Base-by-base conservation (phyloP, 2,329 filamentous ascomycete genomes). In the Periconia digitata region DNA sequence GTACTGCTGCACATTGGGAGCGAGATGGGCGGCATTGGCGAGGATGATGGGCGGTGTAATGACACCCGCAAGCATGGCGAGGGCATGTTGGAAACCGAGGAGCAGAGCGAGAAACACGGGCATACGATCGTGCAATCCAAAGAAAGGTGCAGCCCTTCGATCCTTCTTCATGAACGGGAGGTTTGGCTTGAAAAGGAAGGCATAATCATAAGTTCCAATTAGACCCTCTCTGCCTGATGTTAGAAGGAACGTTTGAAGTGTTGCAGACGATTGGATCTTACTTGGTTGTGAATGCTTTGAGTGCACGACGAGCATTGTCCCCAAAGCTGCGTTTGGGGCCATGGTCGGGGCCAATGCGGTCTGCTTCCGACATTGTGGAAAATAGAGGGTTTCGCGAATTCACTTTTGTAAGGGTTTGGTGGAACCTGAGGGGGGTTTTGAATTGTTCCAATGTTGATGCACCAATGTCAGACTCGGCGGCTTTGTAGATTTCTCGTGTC, bases 121-220 rank as follows among this genome's bases (percentile, higher is more conserved):
- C 80, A 94, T 89, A 47, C 74, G 76, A 69, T 92, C 87, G 59
- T 92, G 81, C 34, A 92, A 82, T n/a, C 89, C 89, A 62, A 92
- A 94, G 71, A 95, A 94, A 0, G 89, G 89, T 24, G 86, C 83
- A n/a, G 79, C 75, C 54, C 76, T 73, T 15, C 74, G 75, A 8
- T 69, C 62, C 67, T 81, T 83, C 64, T 81, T 85, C 78, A 94
- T 85, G 71, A 96, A 96, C 0, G 92, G 92, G 18, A 96, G 72
- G 58, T 89, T 91, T 1, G 81, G 89, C 18, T 76, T 84, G 78
- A 96, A 95, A 35, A 96, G 84, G 64, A 91, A 94, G 29, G 71
- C 88, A 79, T 96, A 96, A 78, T 96, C 88, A 72, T 96, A 96
- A 60, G 85, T 79, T 54, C 92, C 92, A 47, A 96, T 72, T 21